Evolutionary conservation across 2,329 filamentous ascomycete genomes (phyloP), one percentile per base, ranked within the genome.

Genomic region (Cryphonectria carpinicola): DNA sequence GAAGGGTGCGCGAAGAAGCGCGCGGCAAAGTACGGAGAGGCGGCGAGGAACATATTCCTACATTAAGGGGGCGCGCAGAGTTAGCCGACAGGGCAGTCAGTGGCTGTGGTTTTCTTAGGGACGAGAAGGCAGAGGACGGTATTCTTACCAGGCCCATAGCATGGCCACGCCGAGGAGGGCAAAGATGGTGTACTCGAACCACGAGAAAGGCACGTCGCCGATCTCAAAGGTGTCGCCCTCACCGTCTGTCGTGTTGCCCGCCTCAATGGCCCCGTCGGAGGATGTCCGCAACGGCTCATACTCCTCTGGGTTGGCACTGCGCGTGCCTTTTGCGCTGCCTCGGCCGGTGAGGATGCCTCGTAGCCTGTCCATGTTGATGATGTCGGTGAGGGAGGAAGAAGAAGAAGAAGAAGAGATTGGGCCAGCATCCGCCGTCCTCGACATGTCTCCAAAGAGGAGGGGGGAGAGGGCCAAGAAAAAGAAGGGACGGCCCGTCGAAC

Each of bases 11-110:
- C 85, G 62, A 87, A 83, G 80, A 98, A 97, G 75, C 95, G 93
- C 65, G 85, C 86, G 77, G 95, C 90, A 82, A 98, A 98, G 84
- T 98, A 98, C 5, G 95, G 94, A 1, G 94, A 93, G 11, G 95
- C 94, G 62, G 96, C 95, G 75, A 98, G 89, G 81, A 98, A 98
- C 95, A 98, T 98, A 84, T 98, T 98, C 94, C 94, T 95, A 75
- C 60, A 35, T 22, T 8, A 19, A 52, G 17, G 5, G 49, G 25
- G 28, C 52, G 39, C 17, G 14, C 28, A 35, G 43, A 61, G 66
- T 65, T 13, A 52, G 62, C 64, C 46, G 28, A 67, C 66, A 32
- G 32, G 68, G 62, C 28, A 39, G 37, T 1, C 49, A 37, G 46
- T 66, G 65, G 74, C 43, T 35, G 39, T 19, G 60, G 64, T 41